Evolutionary conservation across 2,329 filamentous ascomycete genomes (phyloP).

Genomic region (Exophiala bonariae): DNA sequence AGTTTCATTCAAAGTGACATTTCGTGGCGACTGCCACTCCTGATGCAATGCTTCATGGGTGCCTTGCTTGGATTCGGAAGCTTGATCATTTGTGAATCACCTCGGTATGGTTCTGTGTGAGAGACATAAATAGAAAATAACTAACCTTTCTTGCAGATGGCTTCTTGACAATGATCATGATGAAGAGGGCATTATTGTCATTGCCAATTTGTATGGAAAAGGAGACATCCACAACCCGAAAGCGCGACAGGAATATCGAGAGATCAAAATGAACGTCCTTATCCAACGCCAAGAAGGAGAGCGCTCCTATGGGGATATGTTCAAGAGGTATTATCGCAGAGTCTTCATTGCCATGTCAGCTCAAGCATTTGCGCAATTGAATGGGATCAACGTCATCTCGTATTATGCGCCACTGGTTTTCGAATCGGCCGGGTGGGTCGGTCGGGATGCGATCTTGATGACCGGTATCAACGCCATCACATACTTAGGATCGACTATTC

Average conservation of each 20-base stretch:
- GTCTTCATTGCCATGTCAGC: conserved; percentile 99
- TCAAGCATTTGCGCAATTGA: conserved; percentile 90
- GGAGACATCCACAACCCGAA: conserved; percentile 93
- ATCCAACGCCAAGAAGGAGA: conserved; percentile 93
- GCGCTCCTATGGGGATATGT: conserved; percentile 90
- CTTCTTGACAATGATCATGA: conserved; percentile 96
- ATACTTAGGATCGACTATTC: conserved; percentile 88
- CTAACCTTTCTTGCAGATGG: conserved; percentile 65
- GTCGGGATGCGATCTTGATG: conserved; percentile 90
- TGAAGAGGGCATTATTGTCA: conserved; percentile 96
- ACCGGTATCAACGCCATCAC: conserved; percentile 93
- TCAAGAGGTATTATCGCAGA: conserved; percentile 83
- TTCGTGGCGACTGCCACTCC: conserved; percentile 86
- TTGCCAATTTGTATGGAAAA: conserved; percentile 93
- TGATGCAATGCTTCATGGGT: conserved; percentile 96
- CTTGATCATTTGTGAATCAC: conserved; percentile 92
- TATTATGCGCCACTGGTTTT: conserved; percentile 98
- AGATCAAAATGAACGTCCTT: conserved; percentile 98
- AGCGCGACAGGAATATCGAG: conserved; percentile 91
- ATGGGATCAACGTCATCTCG: conserved; percentile 99
- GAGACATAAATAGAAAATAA: conserved; percentile 26
- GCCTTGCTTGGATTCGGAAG: conserved; percentile 80
- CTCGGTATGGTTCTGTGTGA: conserved; percentile 60
- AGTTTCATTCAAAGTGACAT: conserved; percentile 81
- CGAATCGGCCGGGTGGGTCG: conserved; percentile 92